Percentiles rank a stretch among this genome's conserved stretches.
Evolutionary conservation across 331 rosid genomes (phyloP).

Genomic region (Rosa hybrid): DNA sequence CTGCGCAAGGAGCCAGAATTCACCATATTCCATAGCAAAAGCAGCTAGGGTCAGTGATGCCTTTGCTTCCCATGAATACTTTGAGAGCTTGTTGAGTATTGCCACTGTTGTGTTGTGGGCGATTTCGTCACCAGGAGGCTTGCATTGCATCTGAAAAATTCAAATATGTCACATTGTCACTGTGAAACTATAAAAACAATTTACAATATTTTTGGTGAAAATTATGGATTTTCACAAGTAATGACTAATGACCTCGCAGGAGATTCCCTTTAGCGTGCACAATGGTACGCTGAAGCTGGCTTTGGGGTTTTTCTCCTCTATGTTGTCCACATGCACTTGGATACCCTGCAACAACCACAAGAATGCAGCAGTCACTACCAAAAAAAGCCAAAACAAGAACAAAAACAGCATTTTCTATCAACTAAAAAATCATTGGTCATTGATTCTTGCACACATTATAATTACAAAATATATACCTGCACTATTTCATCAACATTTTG

Average conservation of each 20-base stretch:
- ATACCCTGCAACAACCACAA: constrained; percentile 22
- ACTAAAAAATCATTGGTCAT: too few relatives aligned
- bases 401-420: too few relatives aligned
- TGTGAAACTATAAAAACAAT: too few relatives aligned
- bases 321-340: constrained; percentile 10
- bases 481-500: constrained; percentile 45
- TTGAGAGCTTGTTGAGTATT: too few relatives aligned
- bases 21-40: constrained; percentile 57
- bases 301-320: constrained; percentile 29
- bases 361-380: too few relatives aligned
- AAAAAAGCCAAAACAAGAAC: too few relatives aligned
- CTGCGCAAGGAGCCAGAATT: constrained; percentile 50
- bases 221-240: background rate
- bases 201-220: too few relatives aligned
- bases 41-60: constrained; percentile 58
- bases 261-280: constrained; percentile 30
- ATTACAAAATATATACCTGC: constrained; percentile 32
- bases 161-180: too few relatives aligned
- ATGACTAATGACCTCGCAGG: constrained; percentile 20
- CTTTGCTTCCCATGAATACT: constrained; percentile 53
- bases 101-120: too few relatives aligned
- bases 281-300: constrained; percentile 23
- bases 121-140: too few relatives aligned
- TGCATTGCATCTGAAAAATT: too few relatives aligned
- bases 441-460: too few relatives aligned